Conservation (phyloP, 2,329 filamentous ascomycete species). For the Nemania sp. region DNA sequence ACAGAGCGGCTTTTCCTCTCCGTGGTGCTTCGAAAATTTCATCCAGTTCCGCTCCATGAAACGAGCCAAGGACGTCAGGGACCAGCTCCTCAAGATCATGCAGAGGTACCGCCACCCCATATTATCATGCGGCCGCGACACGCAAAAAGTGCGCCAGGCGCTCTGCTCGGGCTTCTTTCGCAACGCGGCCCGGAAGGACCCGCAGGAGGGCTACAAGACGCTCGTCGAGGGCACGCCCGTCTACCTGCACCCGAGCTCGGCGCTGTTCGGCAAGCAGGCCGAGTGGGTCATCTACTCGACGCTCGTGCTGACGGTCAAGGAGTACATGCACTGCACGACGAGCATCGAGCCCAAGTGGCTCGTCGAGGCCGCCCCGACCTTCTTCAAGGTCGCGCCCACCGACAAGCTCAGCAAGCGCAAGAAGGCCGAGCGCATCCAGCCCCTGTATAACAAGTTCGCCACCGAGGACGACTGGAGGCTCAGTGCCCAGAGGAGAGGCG, state of each 20-base stretch:
- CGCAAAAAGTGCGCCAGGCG: conserved; percentile 83
- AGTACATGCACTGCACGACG: conserved; percentile 97
- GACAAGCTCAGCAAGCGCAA: conserved; percentile 88
- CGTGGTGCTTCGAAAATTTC: conserved; percentile 98
- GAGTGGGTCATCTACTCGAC: conserved; percentile 96
- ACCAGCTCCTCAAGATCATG: conserved; percentile 93
- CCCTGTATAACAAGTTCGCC: conserved; percentile 89
- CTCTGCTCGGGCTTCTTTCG: conserved; percentile 95
- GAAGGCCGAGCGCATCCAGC: conserved; percentile 92
- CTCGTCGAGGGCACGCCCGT: conserved; percentile 94
- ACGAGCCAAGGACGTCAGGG: conserved; percentile 87
- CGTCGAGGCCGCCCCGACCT: conserved; percentile 95
- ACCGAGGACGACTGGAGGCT: conserved; percentile 95
- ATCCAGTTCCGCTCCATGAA: conserved; percentile 90
- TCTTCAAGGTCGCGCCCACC: conserved; percentile 94
- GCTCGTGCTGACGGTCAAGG: conserved; percentile 89
- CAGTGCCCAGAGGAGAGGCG: conserved; percentile 82
- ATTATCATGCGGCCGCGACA: conserved; percentile 84
- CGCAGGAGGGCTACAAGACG: conserved; percentile 96
- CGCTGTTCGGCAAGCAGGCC: conserved; percentile 91
- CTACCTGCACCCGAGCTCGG: conserved; percentile 89
- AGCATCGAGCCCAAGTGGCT: conserved; percentile 93
- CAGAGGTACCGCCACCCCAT: conserved; percentile 84
- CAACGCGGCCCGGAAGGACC: conserved; percentile 92
- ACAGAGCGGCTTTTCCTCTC: conserved; percentile 74